These are phyloP conservation scores for Angomonas deanei DNA, from an alignment of 208 protist species.

Conservation along the genomic window DNA sequence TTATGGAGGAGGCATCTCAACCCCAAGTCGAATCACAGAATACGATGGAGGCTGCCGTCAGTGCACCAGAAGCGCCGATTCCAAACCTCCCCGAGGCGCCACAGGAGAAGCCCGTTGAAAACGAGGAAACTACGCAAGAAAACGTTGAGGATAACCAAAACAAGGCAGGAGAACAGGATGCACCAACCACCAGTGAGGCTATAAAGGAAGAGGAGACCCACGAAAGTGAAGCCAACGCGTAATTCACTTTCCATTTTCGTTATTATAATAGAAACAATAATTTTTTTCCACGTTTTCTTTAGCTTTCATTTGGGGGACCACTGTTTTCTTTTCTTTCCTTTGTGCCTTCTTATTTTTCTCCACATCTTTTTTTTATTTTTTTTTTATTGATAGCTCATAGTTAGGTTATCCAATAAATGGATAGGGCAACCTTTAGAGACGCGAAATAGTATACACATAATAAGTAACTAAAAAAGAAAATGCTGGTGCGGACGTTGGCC, in stretches of 20 bases:
- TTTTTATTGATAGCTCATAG: not conserved
- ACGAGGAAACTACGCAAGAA: not conserved
- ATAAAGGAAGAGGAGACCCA: too few species aligned
- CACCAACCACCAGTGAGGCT: too few species aligned
- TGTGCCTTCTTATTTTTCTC: not conserved
- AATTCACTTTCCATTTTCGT: not conserved
- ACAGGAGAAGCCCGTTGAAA: not conserved
- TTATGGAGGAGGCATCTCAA: not conserved
- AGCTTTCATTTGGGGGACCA: not conserved
- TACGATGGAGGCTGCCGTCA: too few species aligned
- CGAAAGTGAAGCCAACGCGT: too few species aligned
- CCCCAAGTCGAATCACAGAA: not conserved
- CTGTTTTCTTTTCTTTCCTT: not conserved
- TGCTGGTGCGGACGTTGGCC: slow-evolving; percentile 3
- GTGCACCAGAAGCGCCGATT: too few species aligned
- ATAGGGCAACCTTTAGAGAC: too few species aligned
- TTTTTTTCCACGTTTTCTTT: not conserved
- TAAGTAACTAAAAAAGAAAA: too few species aligned
- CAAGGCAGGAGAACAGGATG: too few species aligned
- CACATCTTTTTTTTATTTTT: not conserved
- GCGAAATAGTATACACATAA: too few species aligned
- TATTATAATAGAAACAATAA: not conserved
- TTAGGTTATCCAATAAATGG: too few species aligned
- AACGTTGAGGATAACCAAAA: too few species aligned
- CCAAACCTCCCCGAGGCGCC: too few species aligned